Base-by-base conservation (phyloP, 2,329 filamentous ascomycete species). In the Colletotrichum orchidophilum region DNA sequence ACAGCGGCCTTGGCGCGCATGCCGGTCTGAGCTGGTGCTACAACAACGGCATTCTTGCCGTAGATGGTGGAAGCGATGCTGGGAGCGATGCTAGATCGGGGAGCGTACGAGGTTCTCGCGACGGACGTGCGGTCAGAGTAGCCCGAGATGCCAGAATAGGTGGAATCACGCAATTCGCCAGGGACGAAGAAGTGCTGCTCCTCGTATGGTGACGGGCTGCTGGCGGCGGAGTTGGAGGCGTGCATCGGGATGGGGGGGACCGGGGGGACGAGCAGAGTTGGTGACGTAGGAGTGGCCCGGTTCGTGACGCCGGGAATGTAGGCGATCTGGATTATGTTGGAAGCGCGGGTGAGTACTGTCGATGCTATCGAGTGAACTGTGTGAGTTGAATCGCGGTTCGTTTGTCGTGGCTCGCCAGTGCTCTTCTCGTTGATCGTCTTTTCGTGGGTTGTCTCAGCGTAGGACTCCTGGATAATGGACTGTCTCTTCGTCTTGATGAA, bases 271-370 rank as follows among this genome's bases (percentile, higher is more conserved):
- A 96, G 88, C 24, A 94, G 85, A 49, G 90, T 91, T 3, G 94
- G 94, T 0, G 94, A 96, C n/a, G 93, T 92, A 5, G 94, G 93
- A 8, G 92, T 91, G 13, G 95, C 95, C 75, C 96, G 90, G 83
- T 98, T 98, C 72, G 94, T 98, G 77, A 98, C 95, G 71, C 96
- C 96, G 15, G 96, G 96, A 75, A 99, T 98, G 81, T 98, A 99
- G 66, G 96, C 96, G 82, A 99, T 99, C 83, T 98, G 96, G 77
- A 99, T 99, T 80, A 99, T 96, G 85, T 99, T 99, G 78, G 96
- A 98, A 59, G 96, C 96, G 73, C 96, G 92, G 21, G 96, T 98
- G 72, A 98, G 89, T 70, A 98, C 95, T 29, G 96, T 98, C 11
- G 95, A 98, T 18, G 96, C 96, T 79, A 99, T 94, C 13, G 96